Conservation (phyloP, 2,329 filamentous ascomycete genomes). For the Colletotrichum theobromicola region DNA sequence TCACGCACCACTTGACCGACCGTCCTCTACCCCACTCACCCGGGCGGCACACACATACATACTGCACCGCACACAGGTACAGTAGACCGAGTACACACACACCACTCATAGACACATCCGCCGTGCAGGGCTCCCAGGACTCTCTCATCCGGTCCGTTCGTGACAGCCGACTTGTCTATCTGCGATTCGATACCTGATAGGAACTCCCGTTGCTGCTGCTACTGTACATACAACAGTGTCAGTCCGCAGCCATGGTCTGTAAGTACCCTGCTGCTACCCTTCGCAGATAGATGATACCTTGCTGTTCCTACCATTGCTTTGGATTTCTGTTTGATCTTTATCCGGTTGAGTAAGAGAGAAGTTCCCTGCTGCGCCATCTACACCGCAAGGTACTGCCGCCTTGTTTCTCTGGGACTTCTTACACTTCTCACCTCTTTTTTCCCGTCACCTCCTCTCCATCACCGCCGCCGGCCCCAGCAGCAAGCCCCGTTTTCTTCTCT, state of each 20-base stretch:
- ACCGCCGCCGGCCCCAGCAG: background rate
- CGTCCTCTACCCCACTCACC: slow-evolving; percentile 13
- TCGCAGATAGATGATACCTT: background rate
- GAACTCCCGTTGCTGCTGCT: background rate
- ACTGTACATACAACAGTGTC: background rate
- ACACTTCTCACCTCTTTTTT: background rate
- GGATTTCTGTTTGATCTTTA: background rate
- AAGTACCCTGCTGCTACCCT: slow-evolving; percentile 3
- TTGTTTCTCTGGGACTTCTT: background rate
- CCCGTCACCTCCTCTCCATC: background rate
- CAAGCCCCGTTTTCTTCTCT: slow-evolving; percentile 10
- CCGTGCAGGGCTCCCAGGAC: slow-evolving; percentile 1
- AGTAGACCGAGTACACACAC: background rate
- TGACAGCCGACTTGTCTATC: background rate
- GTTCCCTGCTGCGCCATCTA: background rate
- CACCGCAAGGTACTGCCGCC: background rate
- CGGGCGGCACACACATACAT: slow-evolving; percentile 10
- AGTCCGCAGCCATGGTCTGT: slow-evolving; percentile 18
- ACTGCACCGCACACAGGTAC: background rate
- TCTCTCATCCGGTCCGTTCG: slow-evolving; percentile 2
- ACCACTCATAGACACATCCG: background rate
- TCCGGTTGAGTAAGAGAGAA: background rate
- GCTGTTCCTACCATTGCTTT: background rate
- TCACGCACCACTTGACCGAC: slow-evolving; percentile 11
- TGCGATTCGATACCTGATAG: background rate